Percentiles rank a stretch among this genome's conserved stretches.
These are phyloP conservation scores for Hortiboletus flavorubellus DNA, from an alignment of 768 basidiomycete species.

Conservation along the genomic window DNA sequence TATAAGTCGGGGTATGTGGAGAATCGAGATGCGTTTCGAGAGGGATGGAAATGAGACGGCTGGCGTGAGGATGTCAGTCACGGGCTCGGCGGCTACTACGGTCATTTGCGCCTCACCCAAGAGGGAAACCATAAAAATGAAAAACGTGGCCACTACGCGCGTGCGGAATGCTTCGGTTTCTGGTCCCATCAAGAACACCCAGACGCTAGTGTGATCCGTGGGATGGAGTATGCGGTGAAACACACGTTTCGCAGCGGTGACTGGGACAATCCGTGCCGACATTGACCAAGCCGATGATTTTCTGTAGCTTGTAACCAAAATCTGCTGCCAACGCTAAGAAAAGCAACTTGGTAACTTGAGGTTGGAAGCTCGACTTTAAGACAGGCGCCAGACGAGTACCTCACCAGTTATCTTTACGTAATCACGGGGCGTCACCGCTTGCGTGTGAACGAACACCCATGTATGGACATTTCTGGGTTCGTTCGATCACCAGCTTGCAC, in stretches of 20 bases:
- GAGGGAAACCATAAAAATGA: slow-evolving; percentile 60
- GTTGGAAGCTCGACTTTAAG: neutral
- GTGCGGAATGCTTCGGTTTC: neutral
- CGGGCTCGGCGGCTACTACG: neutral
- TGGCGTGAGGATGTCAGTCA: slow-evolving; percentile 14
- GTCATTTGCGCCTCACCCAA: slow-evolving; percentile 45
- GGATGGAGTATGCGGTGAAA: neutral
- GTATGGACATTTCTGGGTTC: too few species aligned
- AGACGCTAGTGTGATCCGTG: neutral
- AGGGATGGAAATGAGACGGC: slow-evolving; percentile 75
- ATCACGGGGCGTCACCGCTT: neutral
- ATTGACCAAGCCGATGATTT: neutral
- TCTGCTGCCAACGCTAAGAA: neutral
- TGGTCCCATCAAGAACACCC: neutral
- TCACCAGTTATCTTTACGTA: slow-evolving; percentile 16
- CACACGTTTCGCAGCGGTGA: neutral
- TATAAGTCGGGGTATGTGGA: slow-evolving; percentile 62
- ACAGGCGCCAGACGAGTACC: slow-evolving; percentile 9
- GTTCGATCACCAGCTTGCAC: too few species aligned
- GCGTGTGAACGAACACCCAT: too few species aligned
- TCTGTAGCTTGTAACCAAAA: neutral
- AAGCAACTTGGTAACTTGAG: neutral
- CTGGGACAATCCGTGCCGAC: neutral
- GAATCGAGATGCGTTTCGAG: slow-evolving; percentile 48
- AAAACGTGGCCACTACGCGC: slow-evolving; percentile 25